Percentiles rank a stretch among this genome's conserved stretches.
phyloP scores from a whole-genome alignment of 352 stramenopile species.

The Sclerospora graminicola region DNA sequence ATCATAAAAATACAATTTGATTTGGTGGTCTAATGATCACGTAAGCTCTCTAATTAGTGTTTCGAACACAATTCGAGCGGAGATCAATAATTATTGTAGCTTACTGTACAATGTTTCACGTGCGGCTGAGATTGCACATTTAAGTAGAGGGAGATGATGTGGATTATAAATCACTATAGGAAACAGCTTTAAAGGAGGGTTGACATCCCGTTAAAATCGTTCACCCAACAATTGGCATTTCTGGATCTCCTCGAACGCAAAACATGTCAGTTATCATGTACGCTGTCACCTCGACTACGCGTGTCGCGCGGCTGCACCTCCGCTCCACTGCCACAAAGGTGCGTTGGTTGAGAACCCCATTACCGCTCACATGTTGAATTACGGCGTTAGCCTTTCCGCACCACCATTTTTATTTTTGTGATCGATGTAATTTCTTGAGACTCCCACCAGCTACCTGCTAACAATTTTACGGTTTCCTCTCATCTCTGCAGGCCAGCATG shows the following conservation, averaged over 20 bases:
- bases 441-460: slow-evolving; percentile 2
- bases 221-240: slow-evolving; percentile 32
- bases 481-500: slow-evolving; percentile 37
- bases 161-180: background rate
- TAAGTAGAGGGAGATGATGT: background rate
- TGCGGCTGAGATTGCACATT: background rate
- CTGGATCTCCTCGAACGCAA: slow-evolving; percentile 52
- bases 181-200: background rate
- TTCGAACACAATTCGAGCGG: too few species aligned
- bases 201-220: slow-evolving; percentile 6
- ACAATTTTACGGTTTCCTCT: slow-evolving; percentile 1
- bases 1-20: too few species aligned
- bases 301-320: slow-evolving; percentile 54
- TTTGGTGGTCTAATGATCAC: too few species aligned
- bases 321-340: slow-evolving; percentile 59
- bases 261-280: slow-evolving; percentile 27
- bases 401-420: too few species aligned
- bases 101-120: too few species aligned
- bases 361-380: too few species aligned
- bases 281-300: slow-evolving; percentile 47
- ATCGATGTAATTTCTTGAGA: too few species aligned
- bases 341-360: too few species aligned
- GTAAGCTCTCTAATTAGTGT: too few species aligned
- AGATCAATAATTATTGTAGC: too few species aligned
- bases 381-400: too few species aligned